These are phyloP conservation scores for Durio zibethinus DNA, from an alignment of 345 rosid genomes.

Conservation along the genomic window DNA sequence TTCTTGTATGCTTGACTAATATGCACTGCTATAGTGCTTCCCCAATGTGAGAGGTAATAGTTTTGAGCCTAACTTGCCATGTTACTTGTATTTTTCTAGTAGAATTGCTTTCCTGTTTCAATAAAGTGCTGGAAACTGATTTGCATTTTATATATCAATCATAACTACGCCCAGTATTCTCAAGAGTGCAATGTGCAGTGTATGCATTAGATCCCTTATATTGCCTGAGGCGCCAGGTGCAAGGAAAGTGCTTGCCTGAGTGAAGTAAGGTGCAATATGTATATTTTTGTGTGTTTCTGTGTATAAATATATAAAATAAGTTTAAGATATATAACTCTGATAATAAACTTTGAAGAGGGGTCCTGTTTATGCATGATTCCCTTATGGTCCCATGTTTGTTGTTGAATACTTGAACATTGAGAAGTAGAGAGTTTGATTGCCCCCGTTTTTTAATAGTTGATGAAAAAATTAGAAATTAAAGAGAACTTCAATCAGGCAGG, in stretches of 20 bases:
- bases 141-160: background rate
- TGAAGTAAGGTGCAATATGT: background rate
- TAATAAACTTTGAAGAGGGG: background rate
- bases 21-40: background rate
- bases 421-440: too few species aligned
- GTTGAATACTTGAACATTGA: too few species aligned
- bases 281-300: background rate
- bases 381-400: too few species aligned
- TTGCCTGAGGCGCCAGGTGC: background rate
- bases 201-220: background rate
- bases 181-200: background rate
- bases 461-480: too few species aligned
- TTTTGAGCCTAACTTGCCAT: background rate
- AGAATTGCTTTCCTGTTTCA: constrained; percentile 3
- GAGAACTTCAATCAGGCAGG: background rate
- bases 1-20: background rate
- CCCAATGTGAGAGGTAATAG: background rate
- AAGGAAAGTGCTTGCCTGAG: background rate
- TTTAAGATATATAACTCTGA: background rate
- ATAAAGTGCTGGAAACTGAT: background rate
- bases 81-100: background rate
- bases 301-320: background rate
- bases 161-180: background rate
- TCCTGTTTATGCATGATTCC: background rate
- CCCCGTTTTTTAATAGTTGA: too few species aligned